phyloP scores from a whole-genome alignment of 176 grass and related monocot genomes.

The Raddia guianensis region DNA sequence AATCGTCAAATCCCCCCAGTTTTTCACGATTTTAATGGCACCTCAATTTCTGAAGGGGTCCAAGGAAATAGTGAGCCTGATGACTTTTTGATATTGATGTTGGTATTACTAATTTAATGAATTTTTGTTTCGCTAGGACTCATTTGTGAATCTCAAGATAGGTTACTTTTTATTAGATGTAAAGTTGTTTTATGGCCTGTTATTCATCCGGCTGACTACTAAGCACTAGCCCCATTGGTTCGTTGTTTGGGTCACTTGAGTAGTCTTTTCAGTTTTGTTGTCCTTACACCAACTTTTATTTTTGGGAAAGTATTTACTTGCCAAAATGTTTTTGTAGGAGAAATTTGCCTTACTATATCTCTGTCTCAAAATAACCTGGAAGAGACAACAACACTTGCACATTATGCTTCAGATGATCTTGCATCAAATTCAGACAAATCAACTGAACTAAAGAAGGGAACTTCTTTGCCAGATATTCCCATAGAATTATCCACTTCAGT shows the following conservation, averaged over 20 bases:
- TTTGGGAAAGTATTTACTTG: not conserved
- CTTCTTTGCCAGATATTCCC: constrained; percentile 44
- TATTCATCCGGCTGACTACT: not conserved
- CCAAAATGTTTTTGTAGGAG: constrained; percentile 55
- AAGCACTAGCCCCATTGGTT: not conserved
- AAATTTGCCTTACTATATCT: constrained; percentile 62
- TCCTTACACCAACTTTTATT: not conserved
- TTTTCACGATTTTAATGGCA: not conserved
- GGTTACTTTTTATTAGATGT: not conserved
- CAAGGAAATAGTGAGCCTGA: not conserved
- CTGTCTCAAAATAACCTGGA: constrained; percentile 65
- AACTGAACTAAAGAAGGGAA: constrained; percentile 62
- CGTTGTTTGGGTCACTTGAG: constrained; percentile 12
- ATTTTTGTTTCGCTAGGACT: not conserved
- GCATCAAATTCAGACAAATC: constrained; percentile 87
- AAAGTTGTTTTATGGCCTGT: not conserved
- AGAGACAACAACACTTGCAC: constrained; percentile 39
- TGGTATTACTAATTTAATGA: not conserved
- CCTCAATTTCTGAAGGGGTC: not conserved
- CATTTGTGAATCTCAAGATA: not conserved
- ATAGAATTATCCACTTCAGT: constrained; percentile 34
- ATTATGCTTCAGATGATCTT: constrained; percentile 62
- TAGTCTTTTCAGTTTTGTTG: not conserved
- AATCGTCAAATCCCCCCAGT: too few relatives aligned
- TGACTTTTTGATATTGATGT: not conserved